Percentiles rank a stretch among this genome's conserved stretches.
phyloP scores from a whole-genome alignment of 75 land plant species.

The Ceratopteris richardii region DNA sequence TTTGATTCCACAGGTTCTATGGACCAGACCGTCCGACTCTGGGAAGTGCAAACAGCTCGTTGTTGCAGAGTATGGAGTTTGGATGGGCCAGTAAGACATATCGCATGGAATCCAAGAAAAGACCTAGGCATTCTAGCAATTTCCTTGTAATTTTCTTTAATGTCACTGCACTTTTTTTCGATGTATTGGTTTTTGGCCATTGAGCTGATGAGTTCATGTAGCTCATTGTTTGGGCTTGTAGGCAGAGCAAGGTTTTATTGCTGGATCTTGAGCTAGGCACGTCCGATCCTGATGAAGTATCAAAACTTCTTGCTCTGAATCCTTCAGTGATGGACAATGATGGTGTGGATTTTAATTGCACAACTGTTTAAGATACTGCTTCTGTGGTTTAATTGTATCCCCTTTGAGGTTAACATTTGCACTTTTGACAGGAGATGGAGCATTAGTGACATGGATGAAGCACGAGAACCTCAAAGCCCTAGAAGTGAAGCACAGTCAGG shows the following conservation, averaged over 20 bases:
- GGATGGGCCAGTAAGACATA: constrained; percentile 46
- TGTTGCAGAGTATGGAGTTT: constrained; percentile 74
- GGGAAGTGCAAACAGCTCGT: constrained; percentile 81
- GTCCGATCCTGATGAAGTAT: constrained; percentile 40
- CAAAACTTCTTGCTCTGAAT: constrained; percentile 41
- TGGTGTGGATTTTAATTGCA: background rate
- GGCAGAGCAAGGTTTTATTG: constrained; percentile 71
- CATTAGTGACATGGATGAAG: constrained; percentile 48
- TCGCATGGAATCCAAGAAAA: constrained; percentile 85
- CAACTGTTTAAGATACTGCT: no score
- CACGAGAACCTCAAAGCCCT: constrained; percentile 68
- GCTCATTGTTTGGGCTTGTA: constrained; percentile 7
- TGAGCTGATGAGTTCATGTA: no score
- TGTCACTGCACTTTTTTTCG: no score
- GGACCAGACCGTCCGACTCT: constrained; percentile 83
- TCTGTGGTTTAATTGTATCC: no score
- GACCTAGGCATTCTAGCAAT: constrained; percentile 67
- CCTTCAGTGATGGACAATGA: background rate
- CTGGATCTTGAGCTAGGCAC: constrained; percentile 62
- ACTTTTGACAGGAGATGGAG: constrained; percentile 12
- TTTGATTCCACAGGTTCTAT: constrained; percentile 76
- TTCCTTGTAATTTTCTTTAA: constrained; percentile 60
- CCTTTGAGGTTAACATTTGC: constrained; percentile 1
- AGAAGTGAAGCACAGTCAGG: constrained; percentile 62
- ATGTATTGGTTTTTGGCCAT: no score